phyloP scores from a whole-genome alignment of 768 basidiomycete genomes.

The Termitomyces titanicus region DNA sequence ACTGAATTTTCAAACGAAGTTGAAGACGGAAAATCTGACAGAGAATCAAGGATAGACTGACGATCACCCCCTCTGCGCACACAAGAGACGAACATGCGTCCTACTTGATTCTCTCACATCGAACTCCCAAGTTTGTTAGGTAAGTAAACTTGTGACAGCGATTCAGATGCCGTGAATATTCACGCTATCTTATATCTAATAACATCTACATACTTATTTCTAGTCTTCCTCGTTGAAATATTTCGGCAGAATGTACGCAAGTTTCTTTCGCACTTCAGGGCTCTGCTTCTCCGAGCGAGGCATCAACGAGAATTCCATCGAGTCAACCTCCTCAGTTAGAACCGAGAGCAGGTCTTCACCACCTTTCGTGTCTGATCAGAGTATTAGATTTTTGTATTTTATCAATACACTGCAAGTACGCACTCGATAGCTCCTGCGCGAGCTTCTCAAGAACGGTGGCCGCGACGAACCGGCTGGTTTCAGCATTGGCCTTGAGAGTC shows the following conservation, averaged over 20 bases:
- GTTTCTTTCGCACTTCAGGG: conserved; percentile 60
- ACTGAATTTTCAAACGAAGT: no score
- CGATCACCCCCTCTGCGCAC: no score
- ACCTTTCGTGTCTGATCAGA: conserved; percentile 9
- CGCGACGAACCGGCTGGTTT: conserved; percentile 77
- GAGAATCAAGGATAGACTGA: no score
- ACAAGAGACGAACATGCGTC: no score
- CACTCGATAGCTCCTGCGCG: conserved; percentile 2
- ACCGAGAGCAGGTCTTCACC: conserved; percentile 40
- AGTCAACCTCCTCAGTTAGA: conserved; percentile 59
- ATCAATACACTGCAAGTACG: not conserved
- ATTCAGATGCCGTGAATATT: no score
- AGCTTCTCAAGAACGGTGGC: conserved; percentile 68
- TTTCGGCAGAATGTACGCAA: conserved; percentile 29
- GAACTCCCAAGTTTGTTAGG: no score
- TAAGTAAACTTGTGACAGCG: no score
- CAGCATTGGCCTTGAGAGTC: conserved; percentile 82
- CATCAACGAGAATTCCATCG: conserved; percentile 88
- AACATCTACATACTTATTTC: not conserved
- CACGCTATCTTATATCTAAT: no score
- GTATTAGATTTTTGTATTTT: not conserved
- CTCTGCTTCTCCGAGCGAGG: conserved; percentile 54
- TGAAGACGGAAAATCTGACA: no score
- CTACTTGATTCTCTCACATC: no score
- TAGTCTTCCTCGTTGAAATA: conserved; percentile 8